Evolutionary conservation across 2,329 filamentous ascomycete genomes (phyloP).

Genomic region (Simplicillium sp.): DNA sequence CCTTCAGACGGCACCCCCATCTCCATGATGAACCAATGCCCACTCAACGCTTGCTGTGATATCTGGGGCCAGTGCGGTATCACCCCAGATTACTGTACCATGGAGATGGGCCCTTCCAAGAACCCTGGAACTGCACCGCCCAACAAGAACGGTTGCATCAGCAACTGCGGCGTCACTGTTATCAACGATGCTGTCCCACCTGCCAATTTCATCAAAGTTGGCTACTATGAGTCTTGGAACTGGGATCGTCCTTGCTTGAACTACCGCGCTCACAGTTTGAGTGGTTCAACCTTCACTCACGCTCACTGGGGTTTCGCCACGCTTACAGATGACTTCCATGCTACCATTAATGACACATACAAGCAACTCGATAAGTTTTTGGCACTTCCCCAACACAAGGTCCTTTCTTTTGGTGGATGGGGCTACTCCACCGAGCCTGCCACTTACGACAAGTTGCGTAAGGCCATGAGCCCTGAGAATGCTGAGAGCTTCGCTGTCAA

Average conservation of each 20-base stretch:
- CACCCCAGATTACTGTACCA: slow-evolving; percentile 30
- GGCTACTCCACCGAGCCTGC: slow-evolving; percentile 58
- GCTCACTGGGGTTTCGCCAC: too few relatives aligned
- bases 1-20: slow-evolving; percentile 22
- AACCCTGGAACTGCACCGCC: slow-evolving; percentile 10
- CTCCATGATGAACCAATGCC: slow-evolving; percentile 33
- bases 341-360: slow-evolving; percentile 14
- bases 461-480: slow-evolving; percentile 50
- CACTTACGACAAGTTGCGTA: slow-evolving; percentile 39
- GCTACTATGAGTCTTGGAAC: slow-evolving; percentile 11
- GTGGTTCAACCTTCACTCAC: too few relatives aligned
- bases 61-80: slow-evolving; percentile 35
- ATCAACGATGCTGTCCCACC: slow-evolving; percentile 3
- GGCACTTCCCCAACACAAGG: slow-evolving; percentile 31
- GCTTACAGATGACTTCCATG: too few relatives aligned
- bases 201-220: slow-evolving; percentile 7
- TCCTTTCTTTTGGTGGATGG: slow-evolving; percentile 76
- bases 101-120: too few relatives aligned
- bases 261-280: too few relatives aligned
- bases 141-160: slow-evolving; percentile 10
- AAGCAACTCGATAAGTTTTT: slow-evolving; percentile 4
- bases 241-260: slow-evolving; percentile 6
- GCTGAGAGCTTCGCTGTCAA: slow-evolving; percentile 58
- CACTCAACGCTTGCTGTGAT: slow-evolving; percentile 30
- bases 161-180: slow-evolving; percentile 13